A percentile compares a stretch with the other conserved stretches of the same genome.
These are phyloP conservation scores for Plasmodium knowlesi DNA, from an alignment of 169 alveolate species.

Conservation along the genomic window DNA sequence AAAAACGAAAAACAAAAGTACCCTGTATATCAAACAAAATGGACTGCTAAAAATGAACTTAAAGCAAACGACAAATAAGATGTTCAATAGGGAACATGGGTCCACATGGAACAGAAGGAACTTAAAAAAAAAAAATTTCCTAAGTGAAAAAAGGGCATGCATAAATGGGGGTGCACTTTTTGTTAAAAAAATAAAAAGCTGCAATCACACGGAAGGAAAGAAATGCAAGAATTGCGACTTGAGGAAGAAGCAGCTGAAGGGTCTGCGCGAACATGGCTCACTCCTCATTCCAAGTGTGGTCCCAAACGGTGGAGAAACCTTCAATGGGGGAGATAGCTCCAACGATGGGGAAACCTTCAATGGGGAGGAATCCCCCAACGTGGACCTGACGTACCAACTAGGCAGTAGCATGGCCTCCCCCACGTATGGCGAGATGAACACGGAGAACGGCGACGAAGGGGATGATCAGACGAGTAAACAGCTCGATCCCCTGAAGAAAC, in stretches of 20 bases:
- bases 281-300: neutral
- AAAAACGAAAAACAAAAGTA: neutral
- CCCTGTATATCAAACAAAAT: conserved; percentile 23
- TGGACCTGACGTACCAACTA: neutral
- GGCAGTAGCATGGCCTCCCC: neutral
- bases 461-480: neutral
- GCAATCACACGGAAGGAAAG: neutral
- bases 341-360: neutral
- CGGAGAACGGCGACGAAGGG: neutral
- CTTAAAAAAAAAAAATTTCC: neutral
- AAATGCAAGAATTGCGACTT: neutral
- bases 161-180: neutral
- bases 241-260: neutral
- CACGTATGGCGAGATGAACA: neutral
- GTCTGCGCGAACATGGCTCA: neutral
- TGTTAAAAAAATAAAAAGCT: neutral
- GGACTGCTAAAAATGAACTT: conserved; percentile 4
- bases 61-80: neutral
- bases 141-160: neutral
- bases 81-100: neutral
- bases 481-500: neutral
- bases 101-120: neutral
- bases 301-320: neutral
- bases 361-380: neutral
- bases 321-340: neutral